Base-by-base conservation (phyloP, 495 filamentous ascomycete genomes). In the Tetracladium marchalianum region DNA sequence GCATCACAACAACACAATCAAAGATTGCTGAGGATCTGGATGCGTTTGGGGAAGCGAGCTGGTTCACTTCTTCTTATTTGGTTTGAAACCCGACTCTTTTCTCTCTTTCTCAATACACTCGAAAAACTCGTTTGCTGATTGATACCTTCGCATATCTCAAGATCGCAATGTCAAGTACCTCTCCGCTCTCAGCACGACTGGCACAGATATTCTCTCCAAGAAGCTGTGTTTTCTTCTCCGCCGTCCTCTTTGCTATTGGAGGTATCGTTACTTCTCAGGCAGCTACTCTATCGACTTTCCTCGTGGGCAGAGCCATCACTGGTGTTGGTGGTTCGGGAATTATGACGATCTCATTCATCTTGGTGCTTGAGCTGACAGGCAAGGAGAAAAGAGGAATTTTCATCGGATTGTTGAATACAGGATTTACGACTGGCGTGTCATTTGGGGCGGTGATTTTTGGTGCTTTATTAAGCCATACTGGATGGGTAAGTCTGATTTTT, bases 1-100 rank as follows among this genome's bases (percentile, higher is more conserved):
- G 84, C 53, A 77, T 90, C 49, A 84, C 80, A 5, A 88, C 84
- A 19, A 82, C 79, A 1, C 84, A 87, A 61, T 82, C 78, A 1
- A 64, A 66, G 34, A 86, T 90, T 52, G 82, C 84, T 1, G 69
- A 68, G 15, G 84, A 87, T 47, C 65, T 88, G 0, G 70, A 87
- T 67, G 76, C 82, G 8, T 88, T 83, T 56, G 76, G 76, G 19
- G 62, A 78, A 37, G 77, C 77, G 15, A 80, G 75, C 51, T 90
- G 84, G 84, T 83, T 90, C 51, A 86, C 82, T 6, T 80, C 80
- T 19, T 65, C 82, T 1, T 89, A 83, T 58, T 60, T 82, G 49
- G 51, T 53, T 35, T 24, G 22, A 22, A 2, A 10, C 31, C 17
- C 10, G 12, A 15, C 4, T 1, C 22, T 8, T 8, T 24, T 31